Base-by-base conservation (phyloP, 2,329 filamentous ascomycete genomes). In the Cladorrhinum sp. region DNA sequence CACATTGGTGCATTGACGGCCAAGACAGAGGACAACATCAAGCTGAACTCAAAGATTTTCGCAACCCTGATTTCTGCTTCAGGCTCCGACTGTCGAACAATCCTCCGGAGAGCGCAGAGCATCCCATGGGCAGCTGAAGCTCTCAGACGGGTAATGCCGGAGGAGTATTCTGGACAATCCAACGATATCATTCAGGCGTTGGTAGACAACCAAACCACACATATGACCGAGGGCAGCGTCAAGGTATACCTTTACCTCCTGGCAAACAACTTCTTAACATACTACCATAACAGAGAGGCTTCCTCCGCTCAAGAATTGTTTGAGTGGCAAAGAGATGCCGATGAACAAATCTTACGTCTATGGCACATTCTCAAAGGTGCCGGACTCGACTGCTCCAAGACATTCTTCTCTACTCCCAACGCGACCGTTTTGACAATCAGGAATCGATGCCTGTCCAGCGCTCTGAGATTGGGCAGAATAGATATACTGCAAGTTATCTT, bases 121-220 rank as follows among this genome's bases (percentile, higher is more conserved):
- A 53, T 53, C 24, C 25, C 50, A 36, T 53, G 50, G 50, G 50
- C 50, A 53, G 50, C 50, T 29, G 50, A 53, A 32, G 50, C 50
- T 27, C 50, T 53, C 23, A 32, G 25, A 32, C 50, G 50, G 9
- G 13, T 53, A 29, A 53, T 53, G 50, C 50, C 50, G 18, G 50
- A 53, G 29, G 50, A 53, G 25, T 53, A 53, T 32, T 18, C 50
- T 53, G 50, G 50, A 53, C 50, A 53, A 32, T 53, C 25, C 50
- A 53, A 32, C 25, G 7, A 32, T 29, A 32, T 53, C 22, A 53
- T 53, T 27, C 50, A 53, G 50, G 25, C 50, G 24, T 32, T 53
- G 50, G 50, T 20, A 18, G 25, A n/a, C 23, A 53, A 32, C 50
- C 25, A 32, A 27, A 18, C 50, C 50, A 36, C 50, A 53, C 9